A percentile compares a stretch with the other conserved stretches of the same genome.
Evolutionary conservation across 208 protist species (phyloP).

Genomic region (Sergeia podlipaevii): DNA sequence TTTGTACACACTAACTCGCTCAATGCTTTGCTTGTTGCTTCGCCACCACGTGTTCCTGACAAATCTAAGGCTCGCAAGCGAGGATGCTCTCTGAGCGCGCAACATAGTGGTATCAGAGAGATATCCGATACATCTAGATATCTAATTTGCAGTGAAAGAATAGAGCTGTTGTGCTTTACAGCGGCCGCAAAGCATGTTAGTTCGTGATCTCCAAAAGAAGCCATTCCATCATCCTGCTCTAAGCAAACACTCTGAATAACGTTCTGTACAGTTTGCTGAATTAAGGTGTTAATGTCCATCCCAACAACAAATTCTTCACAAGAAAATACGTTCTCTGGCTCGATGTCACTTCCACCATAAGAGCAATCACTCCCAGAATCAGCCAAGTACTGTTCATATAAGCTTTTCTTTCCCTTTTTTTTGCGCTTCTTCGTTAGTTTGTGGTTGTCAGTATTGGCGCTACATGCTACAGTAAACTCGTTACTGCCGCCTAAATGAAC

Average conservation of each 20-base stretch:
- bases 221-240: slow-evolving; percentile 49
- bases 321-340: slow-evolving; percentile 28
- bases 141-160: slow-evolving; percentile 76
- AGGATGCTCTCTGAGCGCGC: slow-evolving; percentile 50
- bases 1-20: slow-evolving; percentile 67
- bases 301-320: slow-evolving; percentile 50
- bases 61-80: slow-evolving; percentile 65
- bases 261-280: slow-evolving; percentile 77
- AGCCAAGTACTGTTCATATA: slow-evolving; percentile 72
- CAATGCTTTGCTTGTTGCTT: slow-evolving; percentile 58
- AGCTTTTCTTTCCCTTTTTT: slow-evolving; percentile 25
- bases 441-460: too few relatives aligned
- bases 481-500: too few relatives aligned
- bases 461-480: too few relatives aligned
- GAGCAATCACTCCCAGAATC: slow-evolving; percentile 62
- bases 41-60: slow-evolving; percentile 58
- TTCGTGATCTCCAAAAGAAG: slow-evolving; percentile 64
- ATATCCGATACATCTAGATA: slow-evolving; percentile 73
- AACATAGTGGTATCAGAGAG: slow-evolving; percentile 72
- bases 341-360: slow-evolving; percentile 13
- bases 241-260: slow-evolving; percentile 72
- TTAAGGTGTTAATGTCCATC: slow-evolving; percentile 81
- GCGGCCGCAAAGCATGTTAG: slow-evolving; percentile 74
- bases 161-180: slow-evolving; percentile 75
- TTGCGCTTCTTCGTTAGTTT: slow-evolving; percentile 15